Percentiles rank a stretch among this genome's conserved stretches.
Conservation (phyloP, 2,329 filamentous ascomycete genomes). For the Phyllosticta paracitricarpa region DNA sequence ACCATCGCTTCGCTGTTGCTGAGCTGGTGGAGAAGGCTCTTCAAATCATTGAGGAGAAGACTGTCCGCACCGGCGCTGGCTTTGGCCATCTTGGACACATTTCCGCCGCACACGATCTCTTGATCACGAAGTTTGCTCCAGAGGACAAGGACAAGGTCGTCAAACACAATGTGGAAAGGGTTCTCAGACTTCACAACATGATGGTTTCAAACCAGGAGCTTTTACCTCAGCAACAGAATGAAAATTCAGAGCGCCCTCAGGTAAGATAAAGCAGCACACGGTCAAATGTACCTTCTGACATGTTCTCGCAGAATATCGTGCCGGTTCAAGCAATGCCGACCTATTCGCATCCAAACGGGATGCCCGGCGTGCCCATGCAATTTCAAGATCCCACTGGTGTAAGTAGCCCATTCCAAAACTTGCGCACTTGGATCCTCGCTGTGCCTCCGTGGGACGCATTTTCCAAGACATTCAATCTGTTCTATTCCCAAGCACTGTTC, state of each 20-base stretch:
- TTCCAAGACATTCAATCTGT: background rate
- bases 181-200: background rate
- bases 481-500: background rate
- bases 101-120: constrained; percentile 5
- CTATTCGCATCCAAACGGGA: background rate
- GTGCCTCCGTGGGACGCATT: background rate
- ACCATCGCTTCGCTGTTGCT: constrained; percentile 19
- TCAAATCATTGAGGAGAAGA: constrained; percentile 23
- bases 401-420: background rate
- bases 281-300: background rate
- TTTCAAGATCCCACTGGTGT: background rate
- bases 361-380: background rate
- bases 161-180: constrained; percentile 6
- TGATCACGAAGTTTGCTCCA: constrained; percentile 4
- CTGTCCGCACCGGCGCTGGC: constrained; percentile 17
- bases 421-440: background rate
- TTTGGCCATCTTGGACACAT: constrained; percentile 8
- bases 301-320: background rate
- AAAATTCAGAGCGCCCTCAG: background rate
- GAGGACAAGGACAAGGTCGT: constrained; percentile 1
- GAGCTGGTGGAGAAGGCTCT: constrained; percentile 22
- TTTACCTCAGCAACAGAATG: background rate
- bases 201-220: constrained; percentile 5
- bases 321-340: background rate
- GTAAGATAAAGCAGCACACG: background rate